Evolutionary conservation across 192 early-diverging fungal genomes (phyloP).

Genomic region (Rhizoclosmatium sp.): DNA sequence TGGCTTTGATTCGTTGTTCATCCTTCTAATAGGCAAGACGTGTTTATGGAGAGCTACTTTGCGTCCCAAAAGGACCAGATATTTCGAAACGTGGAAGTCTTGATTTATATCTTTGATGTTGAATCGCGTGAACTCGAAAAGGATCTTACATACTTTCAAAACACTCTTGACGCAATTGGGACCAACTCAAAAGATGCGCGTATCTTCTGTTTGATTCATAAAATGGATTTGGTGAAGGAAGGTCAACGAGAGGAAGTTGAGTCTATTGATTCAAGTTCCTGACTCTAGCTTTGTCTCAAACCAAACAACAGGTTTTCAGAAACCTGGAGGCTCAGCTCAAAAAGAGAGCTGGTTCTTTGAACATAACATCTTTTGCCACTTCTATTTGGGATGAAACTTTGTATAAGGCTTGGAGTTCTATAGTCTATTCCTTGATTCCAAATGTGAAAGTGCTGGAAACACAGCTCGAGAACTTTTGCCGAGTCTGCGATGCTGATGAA

Average conservation of each 20-base stretch:
- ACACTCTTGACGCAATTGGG: conserved; percentile 82
- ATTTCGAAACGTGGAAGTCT: conserved; percentile 98
- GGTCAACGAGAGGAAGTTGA: conserved; percentile 71
- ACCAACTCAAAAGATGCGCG: conserved; percentile 86
- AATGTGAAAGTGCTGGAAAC: conserved; percentile 84
- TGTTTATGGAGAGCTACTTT: conserved; percentile 98
- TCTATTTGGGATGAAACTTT: conserved; percentile 94
- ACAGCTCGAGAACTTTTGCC: conserved; percentile 81
- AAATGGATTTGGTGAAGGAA: conserved; percentile 94
- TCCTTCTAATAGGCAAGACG: conserved; percentile 73
- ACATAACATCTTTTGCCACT: conserved; percentile 76
- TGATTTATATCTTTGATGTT: conserved; percentile 98
- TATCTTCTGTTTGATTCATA: conserved; percentile 96
- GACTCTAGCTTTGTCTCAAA: neutral
- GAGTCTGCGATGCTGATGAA: conserved; percentile 90
- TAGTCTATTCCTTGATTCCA: conserved; percentile 94
- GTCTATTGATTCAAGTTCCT: neutral
- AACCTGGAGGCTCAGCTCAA: conserved; percentile 72
- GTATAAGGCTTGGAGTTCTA: conserved; percentile 97
- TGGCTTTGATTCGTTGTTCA: neutral
- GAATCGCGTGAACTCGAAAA: conserved; percentile 90
- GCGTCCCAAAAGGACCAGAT: conserved; percentile 91
- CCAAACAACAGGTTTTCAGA: conserved; percentile 64
- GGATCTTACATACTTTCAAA: conserved; percentile 91
- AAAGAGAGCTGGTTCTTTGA: conserved; percentile 71